A percentile compares a stretch with the other conserved stretches of the same genome.
Conservation (phyloP, 768 basidiomycete genomes). For the Cytidiella melzeri region DNA sequence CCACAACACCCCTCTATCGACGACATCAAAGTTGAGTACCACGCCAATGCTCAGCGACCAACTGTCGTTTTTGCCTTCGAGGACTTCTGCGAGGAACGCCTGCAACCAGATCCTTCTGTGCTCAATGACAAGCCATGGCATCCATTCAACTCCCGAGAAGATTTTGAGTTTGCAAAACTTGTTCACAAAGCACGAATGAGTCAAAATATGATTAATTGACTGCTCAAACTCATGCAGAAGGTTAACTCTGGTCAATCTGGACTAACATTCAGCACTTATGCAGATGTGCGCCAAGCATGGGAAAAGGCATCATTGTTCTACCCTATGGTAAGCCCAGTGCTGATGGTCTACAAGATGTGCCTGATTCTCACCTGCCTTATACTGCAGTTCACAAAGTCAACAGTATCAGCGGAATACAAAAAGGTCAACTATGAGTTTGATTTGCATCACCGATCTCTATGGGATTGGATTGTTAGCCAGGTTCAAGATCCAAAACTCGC, state of each 20-base stretch:
- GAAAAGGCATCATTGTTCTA: too few species aligned
- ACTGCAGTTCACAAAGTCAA: constrained; percentile 2
- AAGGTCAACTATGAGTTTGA: neutral
- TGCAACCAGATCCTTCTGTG: neutral
- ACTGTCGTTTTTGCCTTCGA: neutral
- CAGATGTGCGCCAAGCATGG: constrained; percentile 4
- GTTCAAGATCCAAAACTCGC: constrained; percentile 9
- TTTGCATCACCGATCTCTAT: constrained; percentile 10
- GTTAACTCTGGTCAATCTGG: too few species aligned
- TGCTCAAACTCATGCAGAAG: too few species aligned
- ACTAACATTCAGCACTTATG: neutral
- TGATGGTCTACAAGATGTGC: too few species aligned
- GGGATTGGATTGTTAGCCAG: constrained; percentile 10
- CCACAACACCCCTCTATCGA: neutral
- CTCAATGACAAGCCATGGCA: neutral
- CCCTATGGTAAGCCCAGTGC: too few species aligned
- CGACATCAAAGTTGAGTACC: neutral
- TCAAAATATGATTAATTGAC: too few species aligned
- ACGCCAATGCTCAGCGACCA: neutral
- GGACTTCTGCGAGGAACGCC: neutral
- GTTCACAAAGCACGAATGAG: neutral
- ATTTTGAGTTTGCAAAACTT: constrained; percentile 15
- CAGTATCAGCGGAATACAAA: neutral
- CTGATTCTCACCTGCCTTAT: too few species aligned
- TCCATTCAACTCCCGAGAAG: neutral